Conservation (phyloP, 441 rosid species). For the Dalechampia spathulata region DNA sequence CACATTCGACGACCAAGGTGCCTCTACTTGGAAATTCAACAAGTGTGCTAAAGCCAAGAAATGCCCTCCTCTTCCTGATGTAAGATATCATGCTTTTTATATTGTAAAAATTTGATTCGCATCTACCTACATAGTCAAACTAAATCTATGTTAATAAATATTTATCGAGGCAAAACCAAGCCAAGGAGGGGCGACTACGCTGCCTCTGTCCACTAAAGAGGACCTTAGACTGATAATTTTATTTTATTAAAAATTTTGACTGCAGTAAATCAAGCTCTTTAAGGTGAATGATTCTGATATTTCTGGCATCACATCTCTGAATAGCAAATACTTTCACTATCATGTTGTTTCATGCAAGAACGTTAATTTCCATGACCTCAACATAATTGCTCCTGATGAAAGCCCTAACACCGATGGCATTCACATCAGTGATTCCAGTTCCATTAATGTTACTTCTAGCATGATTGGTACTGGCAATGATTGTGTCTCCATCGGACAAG, state of each 20-base stretch:
- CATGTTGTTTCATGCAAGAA: constrained; percentile 9
- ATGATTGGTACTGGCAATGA: constrained; percentile 51
- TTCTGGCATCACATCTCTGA: constrained; percentile 15
- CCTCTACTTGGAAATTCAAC: constrained; percentile 23
- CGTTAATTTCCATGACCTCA: constrained; percentile 16
- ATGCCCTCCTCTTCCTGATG: constrained; percentile 31
- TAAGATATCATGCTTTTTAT: no score
- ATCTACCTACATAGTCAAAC: no score
- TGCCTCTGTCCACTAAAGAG: no score
- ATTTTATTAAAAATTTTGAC: no score
- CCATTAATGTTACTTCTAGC: constrained; percentile 32
- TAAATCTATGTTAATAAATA: no score
- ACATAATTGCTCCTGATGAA: constrained; percentile 56
- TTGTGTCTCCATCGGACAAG: constrained; percentile 57
- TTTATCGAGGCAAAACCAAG: no score
- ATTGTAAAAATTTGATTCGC: no score
- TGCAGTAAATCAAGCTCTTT: constrained; percentile 22
- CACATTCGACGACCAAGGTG: constrained; percentile 38
- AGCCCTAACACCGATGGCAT: constrained; percentile 93
- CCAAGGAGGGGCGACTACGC: no score
- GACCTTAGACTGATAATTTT: no score
- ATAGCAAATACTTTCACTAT: constrained; percentile 28
- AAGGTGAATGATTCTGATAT: constrained; percentile 14
- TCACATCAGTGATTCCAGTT: constrained; percentile 50
- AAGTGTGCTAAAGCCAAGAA: constrained; percentile 9